phyloP scores from a whole-genome alignment of 495 filamentous ascomycete genomes.

The Penicillium maclennaniae region DNA sequence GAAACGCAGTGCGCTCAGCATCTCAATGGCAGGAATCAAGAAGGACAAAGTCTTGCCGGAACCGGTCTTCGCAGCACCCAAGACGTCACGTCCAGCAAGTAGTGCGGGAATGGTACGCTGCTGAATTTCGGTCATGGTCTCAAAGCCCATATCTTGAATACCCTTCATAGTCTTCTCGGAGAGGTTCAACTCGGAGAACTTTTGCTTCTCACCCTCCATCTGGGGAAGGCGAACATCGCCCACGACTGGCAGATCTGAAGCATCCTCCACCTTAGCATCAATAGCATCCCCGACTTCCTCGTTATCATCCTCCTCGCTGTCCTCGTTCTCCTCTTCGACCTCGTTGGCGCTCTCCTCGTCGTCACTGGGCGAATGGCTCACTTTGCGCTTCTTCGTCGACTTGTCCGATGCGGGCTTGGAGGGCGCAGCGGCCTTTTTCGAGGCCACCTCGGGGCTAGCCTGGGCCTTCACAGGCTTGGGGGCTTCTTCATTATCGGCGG shows the following conservation, averaged over 20 bases:
- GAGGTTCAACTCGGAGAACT: constrained; percentile 79
- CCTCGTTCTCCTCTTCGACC: constrained; percentile 14
- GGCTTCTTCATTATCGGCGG: constrained; percentile 25
- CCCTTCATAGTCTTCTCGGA: constrained; percentile 84
- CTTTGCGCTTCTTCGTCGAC: constrained; percentile 36
- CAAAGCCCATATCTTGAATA: constrained; percentile 87
- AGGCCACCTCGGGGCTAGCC: constrained; percentile 17
- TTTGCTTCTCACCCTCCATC: constrained; percentile 49
- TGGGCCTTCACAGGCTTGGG: constrained; percentile 27
- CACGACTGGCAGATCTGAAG: constrained; percentile 47
- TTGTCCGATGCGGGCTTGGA: constrained; percentile 23
- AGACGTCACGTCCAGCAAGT: constrained; percentile 85
- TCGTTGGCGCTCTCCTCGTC: constrained; percentile 30
- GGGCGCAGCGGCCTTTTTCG: constrained; percentile 20
- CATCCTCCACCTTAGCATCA: constrained; percentile 21
- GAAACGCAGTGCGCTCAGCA: constrained; percentile 86
- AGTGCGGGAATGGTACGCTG: constrained; percentile 80
- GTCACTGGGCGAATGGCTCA: constrained; percentile 29
- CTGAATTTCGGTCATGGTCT: constrained; percentile 96
- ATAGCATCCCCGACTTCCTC: constrained; percentile 24
- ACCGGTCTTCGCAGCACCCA: constrained; percentile 95
- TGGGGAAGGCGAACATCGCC: constrained; percentile 54
- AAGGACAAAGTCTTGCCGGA: constrained; percentile 95
- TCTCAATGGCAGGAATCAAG: constrained; percentile 90
- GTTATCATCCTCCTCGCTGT: constrained; percentile 17